A percentile compares a stretch with the other conserved stretches of the same genome.
Evolutionary conservation across 371 early-diverging fungal species (phyloP).

Genomic region (Entomophthora muscae): DNA sequence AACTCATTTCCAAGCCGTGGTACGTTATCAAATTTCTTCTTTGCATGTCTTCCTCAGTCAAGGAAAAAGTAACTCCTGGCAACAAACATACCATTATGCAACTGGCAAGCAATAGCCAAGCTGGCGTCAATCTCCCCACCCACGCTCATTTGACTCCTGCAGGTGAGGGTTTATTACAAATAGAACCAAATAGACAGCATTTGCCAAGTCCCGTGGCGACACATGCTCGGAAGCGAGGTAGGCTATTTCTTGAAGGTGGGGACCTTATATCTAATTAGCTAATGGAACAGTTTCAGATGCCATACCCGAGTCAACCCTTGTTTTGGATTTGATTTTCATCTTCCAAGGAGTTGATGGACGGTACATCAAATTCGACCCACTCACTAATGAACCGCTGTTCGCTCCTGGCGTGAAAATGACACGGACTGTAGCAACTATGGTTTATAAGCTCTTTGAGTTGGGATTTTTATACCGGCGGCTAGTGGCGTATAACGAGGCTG

Average conservation of each 20-base stretch:
- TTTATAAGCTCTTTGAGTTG: conserved; percentile 2
- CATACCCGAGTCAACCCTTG: conserved; percentile 32
- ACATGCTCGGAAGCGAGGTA: background rate
- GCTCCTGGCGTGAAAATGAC: conserved; percentile 21
- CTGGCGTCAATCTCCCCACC: background rate
- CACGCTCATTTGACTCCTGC: background rate
- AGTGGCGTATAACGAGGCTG: background rate
- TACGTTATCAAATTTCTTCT: background rate
- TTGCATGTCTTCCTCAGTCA: background rate
- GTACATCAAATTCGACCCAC: conserved; percentile 42
- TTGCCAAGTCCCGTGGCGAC: background rate
- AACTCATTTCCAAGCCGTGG: background rate
- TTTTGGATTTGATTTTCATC: conserved; percentile 75
- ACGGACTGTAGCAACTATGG: background rate
- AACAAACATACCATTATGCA: no score
- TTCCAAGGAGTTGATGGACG: conserved; percentile 90
- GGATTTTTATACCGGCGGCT: background rate
- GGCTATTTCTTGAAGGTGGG: background rate
- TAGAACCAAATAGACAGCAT: background rate
- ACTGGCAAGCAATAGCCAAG: background rate
- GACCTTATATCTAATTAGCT: background rate
- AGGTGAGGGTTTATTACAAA: background rate
- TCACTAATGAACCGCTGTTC: conserved; percentile 25
- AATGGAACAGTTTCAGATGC: background rate
- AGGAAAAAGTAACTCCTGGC: background rate